Evolutionary conservation across 352 stramenopile genomes (phyloP), one percentile per base, ranked within the genome.

Genomic region (Globisporangium mamillatum): DNA sequence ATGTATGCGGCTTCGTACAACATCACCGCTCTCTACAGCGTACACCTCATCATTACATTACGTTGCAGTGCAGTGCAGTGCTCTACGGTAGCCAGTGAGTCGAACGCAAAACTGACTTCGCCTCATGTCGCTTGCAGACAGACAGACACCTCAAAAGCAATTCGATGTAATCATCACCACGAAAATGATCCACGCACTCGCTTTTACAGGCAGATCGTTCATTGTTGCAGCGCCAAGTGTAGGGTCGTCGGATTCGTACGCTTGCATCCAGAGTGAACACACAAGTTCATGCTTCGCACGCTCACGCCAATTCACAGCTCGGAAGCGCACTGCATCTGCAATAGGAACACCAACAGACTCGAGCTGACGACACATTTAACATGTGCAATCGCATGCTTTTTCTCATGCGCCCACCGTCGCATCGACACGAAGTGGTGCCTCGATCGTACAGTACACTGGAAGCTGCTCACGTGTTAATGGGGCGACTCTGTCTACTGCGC

Each of bases 361-460:
- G 41, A 50, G 41, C 14, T 46, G 41, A 8, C 41, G 1, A 18
- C 41, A 50, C 16, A 18, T 50, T 18, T 50, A 18, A 34, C 22
- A 36, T 58, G 14, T 36, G 53, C 53, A 58, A 58, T 58, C 53
- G 25, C 25, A 20, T 36, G 53, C 12, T 27, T 36, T 58, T 58
- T 58, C 53, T 32, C 53, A 58, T 36, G 22, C 22, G 50, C 50
- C 50, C 9, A 8, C 50, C 22, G 53, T 58, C 24, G 53, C 53
- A 12, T 58, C 25, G 53, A 12, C 53, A 32, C 2, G 53, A 36
- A 22, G 10, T 16, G 32, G 32, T 36, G 32, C 12, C 36, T 14
- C 9, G 10, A 12, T 16, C 10, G 22, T 56, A 56, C 50, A 18
- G 22, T 56, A 56, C 36, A 44, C 36, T 44, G 10, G 10, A 44